Evolutionary conservation across 2,329 filamentous ascomycete genomes (phyloP).

Genomic region (Ceratocystis lukuohia): DNA sequence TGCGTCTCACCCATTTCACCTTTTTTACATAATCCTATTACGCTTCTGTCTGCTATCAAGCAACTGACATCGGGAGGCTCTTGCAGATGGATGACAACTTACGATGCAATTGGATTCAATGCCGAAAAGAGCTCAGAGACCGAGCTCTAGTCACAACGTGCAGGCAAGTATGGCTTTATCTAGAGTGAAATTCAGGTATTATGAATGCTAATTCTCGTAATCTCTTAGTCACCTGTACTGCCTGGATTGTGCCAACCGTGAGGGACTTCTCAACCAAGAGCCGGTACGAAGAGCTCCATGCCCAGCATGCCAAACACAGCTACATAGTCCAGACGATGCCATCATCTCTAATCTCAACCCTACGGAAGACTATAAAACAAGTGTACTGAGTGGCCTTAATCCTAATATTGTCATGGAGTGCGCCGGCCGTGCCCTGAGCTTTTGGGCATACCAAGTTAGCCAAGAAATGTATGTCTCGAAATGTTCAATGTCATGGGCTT

Average conservation of each 20-base stretch:
- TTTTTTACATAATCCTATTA: too few relatives aligned
- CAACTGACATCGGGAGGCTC: not conserved
- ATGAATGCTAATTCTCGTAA: not conserved
- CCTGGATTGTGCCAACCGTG: constrained; percentile 51
- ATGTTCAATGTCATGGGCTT: not conserved
- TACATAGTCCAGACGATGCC: constrained; percentile 62
- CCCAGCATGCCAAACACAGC: constrained; percentile 58
- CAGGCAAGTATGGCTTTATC: constrained; percentile 40
- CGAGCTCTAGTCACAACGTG: constrained; percentile 78
- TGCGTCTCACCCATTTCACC: not conserved
- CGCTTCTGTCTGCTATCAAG: too few relatives aligned
- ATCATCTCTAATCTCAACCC: constrained; percentile 60
- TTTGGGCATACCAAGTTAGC: constrained; percentile 76
- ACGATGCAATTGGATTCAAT: constrained; percentile 69
- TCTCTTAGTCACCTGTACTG: constrained; percentile 69
- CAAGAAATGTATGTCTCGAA: constrained; percentile 56
- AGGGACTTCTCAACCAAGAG: constrained; percentile 42
- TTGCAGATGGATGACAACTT: constrained; percentile 56
- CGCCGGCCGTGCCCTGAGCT: constrained; percentile 61
- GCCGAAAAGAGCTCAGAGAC: constrained; percentile 53
- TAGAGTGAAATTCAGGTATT: constrained; percentile 13
- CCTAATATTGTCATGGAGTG: constrained; percentile 79
- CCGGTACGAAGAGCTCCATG: constrained; percentile 38
- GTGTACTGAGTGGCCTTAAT: constrained; percentile 66
- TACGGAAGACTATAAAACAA: constrained; percentile 81